Base-by-base conservation (phyloP, 495 filamentous ascomycete genomes). In the Penicillium coprophilum region DNA sequence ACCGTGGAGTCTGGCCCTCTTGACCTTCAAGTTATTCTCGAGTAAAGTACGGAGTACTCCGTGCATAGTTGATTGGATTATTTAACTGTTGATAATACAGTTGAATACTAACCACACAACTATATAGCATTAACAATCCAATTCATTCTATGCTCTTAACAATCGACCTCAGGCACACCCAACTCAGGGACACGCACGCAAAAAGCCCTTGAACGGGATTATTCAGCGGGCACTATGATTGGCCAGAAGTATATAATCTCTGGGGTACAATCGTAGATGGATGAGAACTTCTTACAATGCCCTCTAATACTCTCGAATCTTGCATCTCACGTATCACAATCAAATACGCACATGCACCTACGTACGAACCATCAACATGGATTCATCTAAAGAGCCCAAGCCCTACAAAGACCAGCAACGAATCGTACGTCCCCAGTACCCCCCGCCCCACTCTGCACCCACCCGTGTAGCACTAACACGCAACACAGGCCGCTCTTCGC, bases 401-500 rank as follows among this genome's bases (percentile, higher is more conserved):
- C 13, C 27, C 10, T 17, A 20, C 45, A 31, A 3, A 47, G 45
- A 47, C 27, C 61, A 66, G 41, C 62, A 62, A 38, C 34, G 34
- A 38, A 17, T 65, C n/a, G 68, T 62, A 58, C 20, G 62, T 40
- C 21, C n/a, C 4, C 15, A 38, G 34, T 32, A n/a, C n/a, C 13
- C 15, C 41, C 6, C n/a, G 9, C 15, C 41, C 6, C n/a, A 38
- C 15, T 7, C 2, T 38, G n/a, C n/a, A 6, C 1, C 34, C 6
- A 38, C 34, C 34, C n/a, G 6, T 17, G n/a, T 13, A 56, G 31
- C 17, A 34, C 46, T 53, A 58, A 46, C 50, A 50, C 12, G 3
- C 40, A 47, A 20, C 24, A 12, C 53, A 77, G 74, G 56, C 54
- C 5, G 43, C 50, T 3, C 65, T 80, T 3, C 61, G 62, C 27